Base-by-base conservation (phyloP, 306 rosid genomes). In the Fagus crenata region DNA sequence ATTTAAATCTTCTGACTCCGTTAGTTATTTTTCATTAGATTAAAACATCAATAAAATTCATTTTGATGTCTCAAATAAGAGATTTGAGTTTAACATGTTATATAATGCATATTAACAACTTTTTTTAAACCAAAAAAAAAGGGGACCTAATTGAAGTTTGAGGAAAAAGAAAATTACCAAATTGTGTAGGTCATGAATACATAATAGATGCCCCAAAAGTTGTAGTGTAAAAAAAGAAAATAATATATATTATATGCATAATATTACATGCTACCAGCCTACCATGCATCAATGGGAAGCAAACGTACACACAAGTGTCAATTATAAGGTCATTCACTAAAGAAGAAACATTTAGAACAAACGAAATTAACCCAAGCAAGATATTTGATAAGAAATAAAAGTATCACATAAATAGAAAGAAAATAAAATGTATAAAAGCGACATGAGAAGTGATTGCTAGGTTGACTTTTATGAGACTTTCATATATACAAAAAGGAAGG, bases 391-490 rank as follows among this genome's bases (percentile, higher is more conserved):
- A 61, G 71, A 60, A 71, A 31, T 15, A 37, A 75, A 64, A 33
- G 5, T 17, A 6, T 36, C 6, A 39, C 31, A 33, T 43, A 69
- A 4, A 2, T 1, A 15, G 0, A 49, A 49, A 14, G 13, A 42
- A 37, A 53, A 46, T 14, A 18, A 37, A 53, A 39, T 35, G 59
- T 72, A 71, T 76, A 84, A 83, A 87, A 67, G 64, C 58, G 88
- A 85, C 83, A 73, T 69, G 70, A 43, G 78, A 85, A 72, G 69
- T 76, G 67, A 81, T 64, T 76, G 83, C 73, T 72, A 85, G 83
- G 88, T 87, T 85, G 93, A 87, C 91, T 84, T 63, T 73, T 31
- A 75, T 73, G 74, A 83, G 73, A 76, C 75, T 72, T 78, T 33
- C 55, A 51, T 14, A 53, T 3, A 22, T 4, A 53, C 4, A 71